Conservation (phyloP, 78 protist genomes). For the Trichosphaerium sp. region DNA sequence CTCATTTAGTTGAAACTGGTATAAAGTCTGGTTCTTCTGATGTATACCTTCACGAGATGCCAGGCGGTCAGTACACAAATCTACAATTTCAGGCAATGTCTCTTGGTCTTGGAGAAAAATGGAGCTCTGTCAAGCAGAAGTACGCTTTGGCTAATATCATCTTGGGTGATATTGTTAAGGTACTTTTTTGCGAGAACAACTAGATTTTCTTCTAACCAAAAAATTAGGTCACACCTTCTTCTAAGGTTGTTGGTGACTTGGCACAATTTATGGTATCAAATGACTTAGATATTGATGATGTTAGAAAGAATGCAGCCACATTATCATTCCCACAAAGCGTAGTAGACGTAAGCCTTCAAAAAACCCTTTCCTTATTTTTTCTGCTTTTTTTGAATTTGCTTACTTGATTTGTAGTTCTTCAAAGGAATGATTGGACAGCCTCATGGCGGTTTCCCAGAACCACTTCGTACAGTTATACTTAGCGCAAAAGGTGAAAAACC, state of each 20-base stretch:
- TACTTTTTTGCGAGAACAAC: too few species aligned
- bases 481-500: too few species aligned
- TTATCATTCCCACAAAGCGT: conserved; percentile 46
- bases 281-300: neutral
- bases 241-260: conserved; percentile 39
- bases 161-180: conserved; percentile 67
- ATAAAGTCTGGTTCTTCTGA: conserved; percentile 17
- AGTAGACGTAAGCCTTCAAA: too few species aligned
- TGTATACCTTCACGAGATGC: conserved; percentile 60
- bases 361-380: too few species aligned
- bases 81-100: conserved; percentile 28
- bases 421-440: conserved; percentile 36
- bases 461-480: conserved; percentile 10
- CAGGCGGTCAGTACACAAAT: conserved; percentile 77
- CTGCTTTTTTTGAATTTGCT: too few species aligned
- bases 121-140: conserved; percentile 27
- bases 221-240: conserved; percentile 62
- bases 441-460: conserved; percentile 48
- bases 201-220: too few species aligned
- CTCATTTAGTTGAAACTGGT: too few species aligned
- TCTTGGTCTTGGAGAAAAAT: conserved; percentile 32
- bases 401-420: conserved; percentile 33
- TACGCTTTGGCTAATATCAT: conserved; percentile 38
- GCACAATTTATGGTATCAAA: conserved; percentile 30
- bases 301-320: conserved; percentile 5